These are phyloP conservation scores for Suillus sp. DNA, from an alignment of 768 basidiomycete genomes.

Conservation along the genomic window DNA sequence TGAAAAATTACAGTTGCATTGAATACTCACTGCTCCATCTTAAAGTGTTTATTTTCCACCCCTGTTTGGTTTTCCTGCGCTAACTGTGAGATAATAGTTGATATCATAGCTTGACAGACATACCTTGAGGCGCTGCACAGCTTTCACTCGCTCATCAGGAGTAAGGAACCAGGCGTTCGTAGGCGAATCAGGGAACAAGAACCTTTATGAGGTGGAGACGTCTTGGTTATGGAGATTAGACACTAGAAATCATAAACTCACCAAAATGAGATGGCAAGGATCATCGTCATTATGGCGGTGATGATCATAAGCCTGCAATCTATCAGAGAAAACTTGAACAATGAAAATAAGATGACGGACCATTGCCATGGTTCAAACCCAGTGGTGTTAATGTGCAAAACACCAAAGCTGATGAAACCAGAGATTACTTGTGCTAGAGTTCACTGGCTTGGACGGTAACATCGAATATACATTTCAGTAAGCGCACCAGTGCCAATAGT, in stretches of 20 bases:
- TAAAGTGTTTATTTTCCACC: neutral
- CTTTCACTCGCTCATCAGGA: neutral
- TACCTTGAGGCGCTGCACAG: neutral
- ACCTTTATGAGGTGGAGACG: neutral
- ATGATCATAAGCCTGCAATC: conserved; percentile 59
- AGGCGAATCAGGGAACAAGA: neutral
- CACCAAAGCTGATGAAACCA: neutral
- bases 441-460: neutral
- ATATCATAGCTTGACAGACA: neutral
- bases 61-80: neutral
- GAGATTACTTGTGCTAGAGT: neutral
- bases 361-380: conserved; percentile 1
- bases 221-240: neutral
- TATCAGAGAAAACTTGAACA: conserved; percentile 15
- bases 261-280: conserved; percentile 54
- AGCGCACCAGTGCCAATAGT: neutral
- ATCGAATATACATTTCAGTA: neutral
- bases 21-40: neutral
- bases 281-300: conserved; percentile 55
- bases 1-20: neutral
- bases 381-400: neutral
- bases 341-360: neutral
- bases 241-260: conserved; percentile 24
- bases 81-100: neutral
- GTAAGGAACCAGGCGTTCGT: neutral